Base-by-base conservation (phyloP, 2,329 filamentous ascomycete species). In the Aspergillus sp. region DNA sequence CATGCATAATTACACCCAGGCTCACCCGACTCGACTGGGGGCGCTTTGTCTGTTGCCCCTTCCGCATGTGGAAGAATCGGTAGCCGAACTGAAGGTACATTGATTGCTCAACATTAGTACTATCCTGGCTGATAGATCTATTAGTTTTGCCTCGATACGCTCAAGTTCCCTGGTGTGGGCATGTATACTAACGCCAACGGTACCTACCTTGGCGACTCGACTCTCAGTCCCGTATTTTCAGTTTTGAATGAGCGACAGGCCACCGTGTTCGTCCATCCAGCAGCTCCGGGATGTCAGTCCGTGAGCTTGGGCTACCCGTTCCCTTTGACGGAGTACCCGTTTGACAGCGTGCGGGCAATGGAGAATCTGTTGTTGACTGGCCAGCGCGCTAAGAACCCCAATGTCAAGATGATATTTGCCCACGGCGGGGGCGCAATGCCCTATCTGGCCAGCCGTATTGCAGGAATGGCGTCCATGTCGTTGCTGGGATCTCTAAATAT, bases 291-390 rank as follows among this genome's bases (percentile, higher is more conserved):
- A 17, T 57, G 54, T 41, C 8, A 39, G n/a, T 41, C 23, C 3
- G 57, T 61, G 17, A 54, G 58, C 7, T 1, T 60, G 17, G 59
- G 52, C n/a, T 54, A 60, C 13, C 60, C 58, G 8, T 39, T 61
- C 30, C 69, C 62, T 3, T 56, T 71, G 56, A 69, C 66, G 8
- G 69, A 70, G 49, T 71, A 70, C 57, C 63, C 67, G 2, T 70
- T 70, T 47, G 70, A 70, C 13, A 70, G 62, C 5, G 65, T 66
- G 8, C 66, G 67, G n/a, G 67, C 64, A 3, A 66, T 70, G 17
- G 61, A 57, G 36, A 69, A 69, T 38, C 44, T 70, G 42, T 63
- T 71, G 8, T 58, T 68, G 17, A 63, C 59, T 0, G 64, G 64
- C 5, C 59, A 67, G 11, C 64, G 67, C 10, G 53, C 57, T 1